Evolutionary conservation across 331 rosid genomes (phyloP).

Genomic region (Quercus tomentella): DNA sequence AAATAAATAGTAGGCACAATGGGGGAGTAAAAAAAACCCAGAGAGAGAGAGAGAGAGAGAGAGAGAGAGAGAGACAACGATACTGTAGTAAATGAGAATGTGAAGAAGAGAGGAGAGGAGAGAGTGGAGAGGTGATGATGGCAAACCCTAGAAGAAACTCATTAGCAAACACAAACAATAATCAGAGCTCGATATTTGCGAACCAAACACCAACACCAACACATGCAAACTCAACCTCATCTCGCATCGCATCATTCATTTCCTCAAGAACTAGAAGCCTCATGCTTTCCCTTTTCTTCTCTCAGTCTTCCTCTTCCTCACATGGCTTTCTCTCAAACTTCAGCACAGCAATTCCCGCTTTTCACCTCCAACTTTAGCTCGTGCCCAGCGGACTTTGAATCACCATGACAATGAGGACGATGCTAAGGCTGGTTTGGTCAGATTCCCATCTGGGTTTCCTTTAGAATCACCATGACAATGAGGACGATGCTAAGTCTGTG

Average conservation of each 20-base stretch:
- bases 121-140: conserved; percentile 1
- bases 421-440: conserved; percentile 20
- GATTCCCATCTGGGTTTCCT: conserved; percentile 49
- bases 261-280: conserved; percentile 51
- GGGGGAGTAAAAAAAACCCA: background rate
- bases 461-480: background rate
- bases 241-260: conserved; percentile 24
- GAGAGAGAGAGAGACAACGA: background rate
- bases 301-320: conserved; percentile 56
- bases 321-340: conserved; percentile 65
- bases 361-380: background rate
- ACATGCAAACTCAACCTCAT: conserved; percentile 17
- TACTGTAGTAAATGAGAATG: too few species aligned
- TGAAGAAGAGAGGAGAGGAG: too few species aligned
- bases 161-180: conserved; percentile 5
- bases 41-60: background rate
- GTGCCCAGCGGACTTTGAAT: background rate
- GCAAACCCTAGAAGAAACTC: conserved; percentile 50
- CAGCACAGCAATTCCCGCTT: conserved; percentile 41
- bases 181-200: conserved; percentile 12
- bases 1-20: too few species aligned
- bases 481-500: background rate
- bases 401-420: conserved; percentile 1
- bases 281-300: conserved; percentile 73
- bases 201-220: background rate